Evolutionary conservation across 2,329 filamentous ascomycete genomes (phyloP).

Genomic region (Talaromyces islandicus): DNA sequence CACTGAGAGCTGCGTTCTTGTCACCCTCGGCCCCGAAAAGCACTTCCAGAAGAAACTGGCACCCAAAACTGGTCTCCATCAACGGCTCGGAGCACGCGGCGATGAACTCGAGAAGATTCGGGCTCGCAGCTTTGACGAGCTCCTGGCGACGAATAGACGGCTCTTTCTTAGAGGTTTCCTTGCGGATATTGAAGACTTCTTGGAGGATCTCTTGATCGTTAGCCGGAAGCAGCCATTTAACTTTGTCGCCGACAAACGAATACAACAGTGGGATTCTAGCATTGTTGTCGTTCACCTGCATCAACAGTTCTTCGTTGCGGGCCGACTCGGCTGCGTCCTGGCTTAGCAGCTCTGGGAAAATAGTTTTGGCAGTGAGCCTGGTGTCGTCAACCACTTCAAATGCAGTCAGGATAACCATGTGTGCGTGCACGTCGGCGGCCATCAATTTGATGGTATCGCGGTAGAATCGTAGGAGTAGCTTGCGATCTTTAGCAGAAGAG

Average conservation of each 20-base stretch:
- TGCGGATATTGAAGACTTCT: conserved; percentile 72
- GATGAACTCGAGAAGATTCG: conserved; percentile 69
- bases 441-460: conserved; percentile 84
- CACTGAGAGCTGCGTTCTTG: conserved; percentile 66
- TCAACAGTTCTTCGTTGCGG: conserved; percentile 39
- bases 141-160: conserved; percentile 68
- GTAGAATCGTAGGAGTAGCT: conserved; percentile 79
- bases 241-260: conserved; percentile 61
- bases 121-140: conserved; percentile 66
- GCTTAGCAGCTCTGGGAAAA: conserved; percentile 80
- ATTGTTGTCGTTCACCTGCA: conserved; percentile 38
- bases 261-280: conserved; percentile 68
- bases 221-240: conserved; percentile 58
- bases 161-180: conserved; percentile 89
- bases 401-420: conserved; percentile 74
- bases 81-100: conserved; percentile 62
- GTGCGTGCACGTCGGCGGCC: conserved; percentile 71
- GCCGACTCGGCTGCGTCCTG: conserved; percentile 47
- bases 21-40: conserved; percentile 71
- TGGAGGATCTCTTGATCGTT: conserved; percentile 65
- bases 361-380: conserved; percentile 74
- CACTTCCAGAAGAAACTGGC: conserved; percentile 78
- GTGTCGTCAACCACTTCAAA: conserved; percentile 95
- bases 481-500: conserved; percentile 86
- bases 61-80: conserved; percentile 71